These are phyloP conservation scores for Sugiyamaella sp. DNA, from an alignment of 1,139 yeast species.

Conservation along the genomic window DNA sequence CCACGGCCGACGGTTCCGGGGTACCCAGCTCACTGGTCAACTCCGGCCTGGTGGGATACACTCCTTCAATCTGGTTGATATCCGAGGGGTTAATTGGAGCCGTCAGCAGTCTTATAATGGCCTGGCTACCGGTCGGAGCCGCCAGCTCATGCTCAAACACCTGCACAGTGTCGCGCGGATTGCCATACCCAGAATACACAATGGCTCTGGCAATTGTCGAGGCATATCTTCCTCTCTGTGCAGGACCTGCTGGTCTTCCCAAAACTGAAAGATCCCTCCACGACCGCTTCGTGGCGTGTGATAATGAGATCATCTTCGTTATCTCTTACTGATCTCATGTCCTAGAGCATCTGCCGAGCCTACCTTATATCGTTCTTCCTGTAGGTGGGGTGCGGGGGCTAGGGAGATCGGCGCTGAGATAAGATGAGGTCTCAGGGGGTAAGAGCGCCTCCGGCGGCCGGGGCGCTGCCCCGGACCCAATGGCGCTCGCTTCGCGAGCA, in stretches of 20 bases:
- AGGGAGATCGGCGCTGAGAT: background rate
- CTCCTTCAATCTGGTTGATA: conserved; percentile 89
- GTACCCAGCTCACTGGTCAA: conserved; percentile 59
- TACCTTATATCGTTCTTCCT: too few species aligned
- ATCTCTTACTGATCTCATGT: too few species aligned
- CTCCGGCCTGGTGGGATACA: conserved; percentile 81
- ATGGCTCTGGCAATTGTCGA: conserved; percentile 30
- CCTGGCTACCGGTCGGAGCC: conserved; percentile 46
- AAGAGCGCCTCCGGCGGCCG: background rate
- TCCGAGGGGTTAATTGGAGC: conserved; percentile 95
- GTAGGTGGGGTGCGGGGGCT: too few species aligned
- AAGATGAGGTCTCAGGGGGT: background rate
- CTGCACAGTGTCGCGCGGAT: conserved; percentile 37
- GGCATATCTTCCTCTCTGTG: background rate
- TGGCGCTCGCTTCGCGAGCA: too few species aligned
- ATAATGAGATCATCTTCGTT: background rate
- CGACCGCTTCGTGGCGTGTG: background rate
- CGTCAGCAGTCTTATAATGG: conserved; percentile 68
- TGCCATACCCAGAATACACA: conserved; percentile 38
- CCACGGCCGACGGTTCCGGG: conserved; percentile 67
- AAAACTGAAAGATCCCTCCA: background rate
- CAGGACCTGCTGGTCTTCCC: too few species aligned
- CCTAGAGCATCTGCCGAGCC: background rate
- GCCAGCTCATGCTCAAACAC: conserved; percentile 35
- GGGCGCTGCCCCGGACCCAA: too few species aligned